phyloP scores from a whole-genome alignment of 257 asterid genomes.

The Solanum microdontum region DNA sequence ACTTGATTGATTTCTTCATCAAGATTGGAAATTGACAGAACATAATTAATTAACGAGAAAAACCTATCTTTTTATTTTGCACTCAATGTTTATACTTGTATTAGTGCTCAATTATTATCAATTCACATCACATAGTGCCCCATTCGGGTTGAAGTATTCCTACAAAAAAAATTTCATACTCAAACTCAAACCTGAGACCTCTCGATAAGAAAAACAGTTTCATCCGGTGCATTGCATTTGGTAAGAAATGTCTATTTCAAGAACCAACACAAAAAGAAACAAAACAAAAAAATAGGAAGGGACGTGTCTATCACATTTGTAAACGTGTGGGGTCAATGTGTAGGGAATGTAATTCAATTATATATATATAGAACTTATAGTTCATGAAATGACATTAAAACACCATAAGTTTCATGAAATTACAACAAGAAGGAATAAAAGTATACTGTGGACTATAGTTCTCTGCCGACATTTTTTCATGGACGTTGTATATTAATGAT shows the following conservation, averaged over 20 bases:
- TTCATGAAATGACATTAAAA: neutral
- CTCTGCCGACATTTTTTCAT: constrained; percentile 7
- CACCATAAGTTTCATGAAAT: neutral
- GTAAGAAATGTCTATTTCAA: neutral
- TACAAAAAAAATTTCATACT: no score
- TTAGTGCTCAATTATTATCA: no score
- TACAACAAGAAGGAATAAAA: neutral
- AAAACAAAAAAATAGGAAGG: neutral
- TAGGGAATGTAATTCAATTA: neutral
- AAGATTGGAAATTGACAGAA: neutral
- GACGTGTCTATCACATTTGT: neutral
- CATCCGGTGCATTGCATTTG: no score
- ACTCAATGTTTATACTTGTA: no score
- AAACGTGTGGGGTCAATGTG: neutral
- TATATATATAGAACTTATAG: neutral
- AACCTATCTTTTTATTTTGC: no score
- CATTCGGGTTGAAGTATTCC: no score
- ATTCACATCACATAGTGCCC: no score
- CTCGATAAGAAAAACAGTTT: no score
- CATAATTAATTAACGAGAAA: neutral
- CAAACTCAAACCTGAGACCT: rapidly evolving
- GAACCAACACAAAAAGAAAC: neutral
- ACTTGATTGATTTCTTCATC: neutral
- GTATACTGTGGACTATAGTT: neutral
- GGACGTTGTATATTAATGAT: neutral